Percentiles rank a stretch among this genome's conserved stretches.
These are phyloP conservation scores for Kurtzmaniella quercitrusa DNA, from an alignment of 1,139 yeast genomes.

Conservation along the genomic window DNA sequence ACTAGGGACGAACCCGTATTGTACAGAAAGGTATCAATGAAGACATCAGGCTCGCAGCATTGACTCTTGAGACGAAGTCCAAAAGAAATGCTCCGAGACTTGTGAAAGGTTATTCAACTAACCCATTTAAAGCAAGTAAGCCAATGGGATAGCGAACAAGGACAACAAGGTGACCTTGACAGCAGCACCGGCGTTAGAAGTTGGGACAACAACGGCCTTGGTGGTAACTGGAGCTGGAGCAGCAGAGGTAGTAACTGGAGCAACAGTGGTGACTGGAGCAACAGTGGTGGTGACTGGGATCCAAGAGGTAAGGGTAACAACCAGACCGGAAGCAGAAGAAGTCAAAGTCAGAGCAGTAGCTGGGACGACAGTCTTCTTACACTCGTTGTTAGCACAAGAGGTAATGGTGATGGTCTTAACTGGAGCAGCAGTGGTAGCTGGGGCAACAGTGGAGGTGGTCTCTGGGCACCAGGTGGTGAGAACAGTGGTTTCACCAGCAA, in stretches of 20 bases:
- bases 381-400: slow-evolving; percentile 11
- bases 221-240: slow-evolving; percentile 11
- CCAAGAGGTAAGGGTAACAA: slow-evolving; percentile 11
- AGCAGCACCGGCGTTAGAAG: slow-evolving; percentile 20
- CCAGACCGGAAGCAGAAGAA: slow-evolving; percentile 11
- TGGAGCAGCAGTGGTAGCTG: slow-evolving; percentile 10
- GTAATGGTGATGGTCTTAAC: slow-evolving; percentile 6
- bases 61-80: not conserved
- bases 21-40: not conserved
- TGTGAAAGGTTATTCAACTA: not conserved
- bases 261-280: slow-evolving; percentile 10
- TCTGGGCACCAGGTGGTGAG: slow-evolving; percentile 11
- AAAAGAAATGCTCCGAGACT: slow-evolving; percentile 1
- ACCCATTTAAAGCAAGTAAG: slow-evolving; percentile 19
- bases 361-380: slow-evolving; percentile 16
- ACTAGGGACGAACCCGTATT: not conserved
- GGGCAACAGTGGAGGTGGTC: slow-evolving; percentile 8
- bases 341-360: slow-evolving; percentile 11
- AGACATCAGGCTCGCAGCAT: not conserved
- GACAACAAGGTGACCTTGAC: slow-evolving; percentile 23
- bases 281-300: slow-evolving; percentile 10
- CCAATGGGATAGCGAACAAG: slow-evolving; percentile 24
- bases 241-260: slow-evolving; percentile 10
- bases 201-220: slow-evolving; percentile 12
- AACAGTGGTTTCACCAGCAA: slow-evolving; percentile 8